These are phyloP conservation scores for Colletotrichum cereale DNA, from an alignment of 2,329 filamentous ascomycete genomes.

Conservation along the genomic window DNA sequence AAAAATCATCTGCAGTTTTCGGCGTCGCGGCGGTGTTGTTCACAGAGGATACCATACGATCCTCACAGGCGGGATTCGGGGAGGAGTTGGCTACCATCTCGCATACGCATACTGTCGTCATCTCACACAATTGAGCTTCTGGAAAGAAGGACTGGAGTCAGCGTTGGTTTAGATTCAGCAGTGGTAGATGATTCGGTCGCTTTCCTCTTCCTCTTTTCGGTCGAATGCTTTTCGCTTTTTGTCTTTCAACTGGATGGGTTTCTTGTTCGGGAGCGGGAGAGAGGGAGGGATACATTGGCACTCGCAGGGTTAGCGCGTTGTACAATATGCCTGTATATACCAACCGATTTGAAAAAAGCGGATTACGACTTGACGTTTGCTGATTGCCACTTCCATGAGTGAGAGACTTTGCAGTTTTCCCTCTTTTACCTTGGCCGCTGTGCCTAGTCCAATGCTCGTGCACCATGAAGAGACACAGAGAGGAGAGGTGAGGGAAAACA, in stretches of 20 bases:
- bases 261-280: slow-evolving; percentile 22
- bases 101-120: slow-evolving; percentile 35
- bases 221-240: slow-evolving; percentile 12
- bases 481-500: not conserved
- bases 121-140: slow-evolving; percentile 31
- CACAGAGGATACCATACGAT: slow-evolving; percentile 26
- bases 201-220: slow-evolving; percentile 23
- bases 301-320: slow-evolving; percentile 30
- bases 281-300: slow-evolving; percentile 31
- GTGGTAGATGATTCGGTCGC: slow-evolving; percentile 24
- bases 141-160: slow-evolving; percentile 29
- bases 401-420: no score
- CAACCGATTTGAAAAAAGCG: slow-evolving; percentile 27
- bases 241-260: not conserved
- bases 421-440: not conserved
- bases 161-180: slow-evolving; percentile 27
- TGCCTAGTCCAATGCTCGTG: not conserved
- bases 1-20: slow-evolving; percentile 23
- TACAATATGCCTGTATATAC: slow-evolving; percentile 40
- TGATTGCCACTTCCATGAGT: not conserved
- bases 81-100: slow-evolving; percentile 30
- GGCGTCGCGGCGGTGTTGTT: slow-evolving; percentile 38
- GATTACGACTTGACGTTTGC: not conserved
- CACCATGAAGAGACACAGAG: not conserved
- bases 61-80: slow-evolving; percentile 21